A percentile compares a stretch with the other conserved stretches of the same genome.
phyloP scores from a whole-genome alignment of 2,329 filamentous ascomycete species.

The Dothistroma septosporum region DNA sequence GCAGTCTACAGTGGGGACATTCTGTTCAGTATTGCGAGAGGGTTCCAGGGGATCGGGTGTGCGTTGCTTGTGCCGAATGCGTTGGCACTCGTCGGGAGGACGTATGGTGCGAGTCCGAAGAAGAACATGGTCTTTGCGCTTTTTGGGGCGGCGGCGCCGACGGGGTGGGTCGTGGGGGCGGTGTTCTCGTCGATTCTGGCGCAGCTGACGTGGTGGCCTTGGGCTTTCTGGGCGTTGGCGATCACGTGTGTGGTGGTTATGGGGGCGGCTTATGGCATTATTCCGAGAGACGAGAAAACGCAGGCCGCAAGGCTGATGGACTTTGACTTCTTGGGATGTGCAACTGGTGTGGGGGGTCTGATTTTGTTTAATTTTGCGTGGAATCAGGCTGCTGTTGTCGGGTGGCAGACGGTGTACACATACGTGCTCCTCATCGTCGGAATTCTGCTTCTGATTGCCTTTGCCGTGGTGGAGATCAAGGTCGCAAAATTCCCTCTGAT shows the following conservation, averaged over 20 bases:
- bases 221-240: conserved; percentile 27
- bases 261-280: conserved; percentile 18
- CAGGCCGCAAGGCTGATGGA: conserved; percentile 9
- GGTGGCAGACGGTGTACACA: conserved; percentile 27
- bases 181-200: conserved; percentile 31
- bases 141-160: conserved; percentile 35
- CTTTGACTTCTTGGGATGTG: conserved; percentile 26
- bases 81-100: conserved; percentile 32
- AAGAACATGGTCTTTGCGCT: conserved; percentile 37
- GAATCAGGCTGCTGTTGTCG: conserved; percentile 30
- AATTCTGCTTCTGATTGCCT: conserved; percentile 22
- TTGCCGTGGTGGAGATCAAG: conserved; percentile 25
- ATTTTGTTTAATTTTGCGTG: conserved; percentile 31
- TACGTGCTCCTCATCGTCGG: conserved; percentile 27
- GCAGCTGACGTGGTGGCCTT: conserved; percentile 29
- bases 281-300: conserved; percentile 15
- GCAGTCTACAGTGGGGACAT: conserved; percentile 34
- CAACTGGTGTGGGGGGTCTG: conserved; percentile 28
- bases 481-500: conserved; percentile 16
- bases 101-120: conserved; percentile 32
- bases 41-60: conserved; percentile 38
- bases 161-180: conserved; percentile 32
- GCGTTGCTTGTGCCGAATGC: conserved; percentile 36
- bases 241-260: conserved; percentile 21
- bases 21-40: conserved; percentile 34